These are phyloP conservation scores for Sporothrix inflata DNA, from an alignment of 2,329 filamentous ascomycete genomes.

Conservation along the genomic window DNA sequence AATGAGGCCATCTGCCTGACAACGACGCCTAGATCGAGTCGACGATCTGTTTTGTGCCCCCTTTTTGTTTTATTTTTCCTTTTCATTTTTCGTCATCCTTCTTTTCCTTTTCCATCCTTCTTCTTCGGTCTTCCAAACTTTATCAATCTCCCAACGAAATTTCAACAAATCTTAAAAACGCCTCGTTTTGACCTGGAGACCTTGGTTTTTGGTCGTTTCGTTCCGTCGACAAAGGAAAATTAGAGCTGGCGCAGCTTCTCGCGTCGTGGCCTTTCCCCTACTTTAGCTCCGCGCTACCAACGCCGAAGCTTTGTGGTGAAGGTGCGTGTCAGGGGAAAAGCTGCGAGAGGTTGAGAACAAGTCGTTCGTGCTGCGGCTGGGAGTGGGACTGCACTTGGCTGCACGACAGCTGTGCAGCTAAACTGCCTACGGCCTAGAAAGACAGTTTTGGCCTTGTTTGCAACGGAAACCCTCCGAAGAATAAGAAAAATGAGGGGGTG, in stretches of 20 bases:
- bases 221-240: background rate
- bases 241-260: background rate
- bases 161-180: background rate
- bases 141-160: background rate
- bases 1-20: constrained; percentile 1
- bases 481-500: background rate
- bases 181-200: background rate
- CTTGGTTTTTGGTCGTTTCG: background rate
- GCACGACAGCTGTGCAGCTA: background rate
- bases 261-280: background rate
- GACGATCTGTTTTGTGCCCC: background rate
- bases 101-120: background rate
- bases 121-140: background rate
- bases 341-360: background rate
- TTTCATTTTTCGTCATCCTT: background rate
- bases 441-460: background rate
- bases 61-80: background rate
- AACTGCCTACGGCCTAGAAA: background rate
- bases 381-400: background rate
- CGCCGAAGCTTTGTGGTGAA: background rate
- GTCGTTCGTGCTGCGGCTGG: background rate
- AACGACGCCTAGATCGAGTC: background rate
- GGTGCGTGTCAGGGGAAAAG: background rate
- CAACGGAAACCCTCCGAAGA: background rate
- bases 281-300: constrained; percentile 6